These are phyloP conservation scores for Angomonas deanei DNA, from an alignment of 208 protist species.

Conservation along the genomic window DNA sequence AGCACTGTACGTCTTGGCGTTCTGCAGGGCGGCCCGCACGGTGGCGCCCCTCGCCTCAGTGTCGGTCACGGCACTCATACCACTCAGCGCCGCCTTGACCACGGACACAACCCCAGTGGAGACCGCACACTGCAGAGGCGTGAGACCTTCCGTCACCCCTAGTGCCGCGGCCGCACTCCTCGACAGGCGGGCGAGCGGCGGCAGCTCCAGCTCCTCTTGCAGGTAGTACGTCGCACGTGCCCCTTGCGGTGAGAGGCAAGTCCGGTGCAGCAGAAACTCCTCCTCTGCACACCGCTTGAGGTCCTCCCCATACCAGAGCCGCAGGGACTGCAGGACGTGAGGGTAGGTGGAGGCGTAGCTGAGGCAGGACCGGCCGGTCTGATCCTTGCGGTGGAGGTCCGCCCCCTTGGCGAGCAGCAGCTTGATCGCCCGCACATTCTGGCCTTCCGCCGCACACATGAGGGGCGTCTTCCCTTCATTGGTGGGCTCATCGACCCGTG, in stretches of 20 bases:
- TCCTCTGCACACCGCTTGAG: background rate
- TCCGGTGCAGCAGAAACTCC: background rate
- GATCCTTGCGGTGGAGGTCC: conserved; percentile 27
- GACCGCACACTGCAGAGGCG: conserved; percentile 51
- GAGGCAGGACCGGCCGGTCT: conserved; percentile 30
- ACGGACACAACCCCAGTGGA: conserved; percentile 20
- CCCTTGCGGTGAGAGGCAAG: background rate
- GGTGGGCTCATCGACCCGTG: background rate
- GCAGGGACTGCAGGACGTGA: conserved; percentile 43
- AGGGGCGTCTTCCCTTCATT: conserved; percentile 60
- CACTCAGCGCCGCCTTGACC: conserved; percentile 15
- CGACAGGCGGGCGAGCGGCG: background rate
- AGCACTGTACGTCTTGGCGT: too few species aligned
- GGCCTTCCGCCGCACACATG: conserved; percentile 55
- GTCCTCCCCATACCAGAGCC: conserved; percentile 36
- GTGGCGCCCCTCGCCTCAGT: background rate
- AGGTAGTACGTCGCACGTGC: background rate
- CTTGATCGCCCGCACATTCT: conserved; percentile 36
- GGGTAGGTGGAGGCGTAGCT: conserved; percentile 54
- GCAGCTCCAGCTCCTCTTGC: background rate
- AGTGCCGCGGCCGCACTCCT: background rate
- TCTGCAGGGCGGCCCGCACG: background rate
- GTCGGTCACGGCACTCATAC: background rate
- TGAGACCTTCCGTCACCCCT: background rate
- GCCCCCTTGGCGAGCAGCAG: conserved; percentile 59